Conservation (phyloP, 805 yeast genomes). For the Cyberlindnera meyerae region DNA sequence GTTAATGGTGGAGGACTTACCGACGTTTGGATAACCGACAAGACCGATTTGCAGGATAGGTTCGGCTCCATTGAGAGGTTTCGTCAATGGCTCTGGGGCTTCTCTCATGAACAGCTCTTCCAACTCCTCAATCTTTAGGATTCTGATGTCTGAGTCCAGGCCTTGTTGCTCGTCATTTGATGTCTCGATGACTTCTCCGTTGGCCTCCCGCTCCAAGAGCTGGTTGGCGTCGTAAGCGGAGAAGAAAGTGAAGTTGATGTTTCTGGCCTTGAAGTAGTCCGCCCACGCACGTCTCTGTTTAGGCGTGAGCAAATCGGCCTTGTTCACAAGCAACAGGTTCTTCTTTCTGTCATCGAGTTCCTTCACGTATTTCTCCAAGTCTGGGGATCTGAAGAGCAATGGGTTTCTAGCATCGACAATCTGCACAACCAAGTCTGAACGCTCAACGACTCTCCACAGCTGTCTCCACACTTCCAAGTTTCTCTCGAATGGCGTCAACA, state of each 20-base stretch:
- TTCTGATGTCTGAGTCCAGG: constrained; percentile 50
- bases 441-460: constrained; percentile 94
- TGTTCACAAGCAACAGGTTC: constrained; percentile 82
- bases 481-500: constrained; percentile 94
- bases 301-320: constrained; percentile 80
- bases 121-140: constrained; percentile 77
- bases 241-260: constrained; percentile 85
- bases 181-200: constrained; percentile 26
- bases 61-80: constrained; percentile 54
- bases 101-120: constrained; percentile 71
- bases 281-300: constrained; percentile 87
- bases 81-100: constrained; percentile 65
- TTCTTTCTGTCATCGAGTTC: constrained; percentile 72
- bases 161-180: constrained; percentile 26
- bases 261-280: constrained; percentile 59
- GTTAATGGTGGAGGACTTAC: constrained; percentile 96
- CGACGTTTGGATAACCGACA: constrained; percentile 96
- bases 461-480: constrained; percentile 98
- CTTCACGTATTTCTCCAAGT: constrained; percentile 76
- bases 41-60: constrained; percentile 81
- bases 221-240: constrained; percentile 85
- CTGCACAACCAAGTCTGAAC: constrained; percentile 91
- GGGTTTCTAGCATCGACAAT: constrained; percentile 98
- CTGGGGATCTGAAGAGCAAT: constrained; percentile 79
- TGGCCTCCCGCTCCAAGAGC: constrained; percentile 57